phyloP scores from a whole-genome alignment of 1,139 yeast species.

The Hansenula sp. region DNA sequence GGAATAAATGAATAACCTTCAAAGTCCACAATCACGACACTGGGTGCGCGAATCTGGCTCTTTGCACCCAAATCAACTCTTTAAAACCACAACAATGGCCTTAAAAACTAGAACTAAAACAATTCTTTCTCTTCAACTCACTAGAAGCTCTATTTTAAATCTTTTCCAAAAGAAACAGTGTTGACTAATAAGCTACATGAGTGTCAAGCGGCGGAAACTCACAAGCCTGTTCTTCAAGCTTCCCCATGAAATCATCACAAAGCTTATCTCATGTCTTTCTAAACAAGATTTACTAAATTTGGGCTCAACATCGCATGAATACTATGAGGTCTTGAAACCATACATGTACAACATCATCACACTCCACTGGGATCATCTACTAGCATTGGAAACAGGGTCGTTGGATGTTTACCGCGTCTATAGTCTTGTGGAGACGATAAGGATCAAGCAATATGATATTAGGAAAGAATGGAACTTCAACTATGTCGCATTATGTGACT shows the following conservation, averaged over 20 bases:
- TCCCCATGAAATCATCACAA: conserved; percentile 11
- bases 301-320: conserved; percentile 4
- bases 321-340: conserved; percentile 16
- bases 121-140: no score
- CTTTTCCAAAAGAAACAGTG: no score
- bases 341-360: conserved; percentile 22
- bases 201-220: background rate
- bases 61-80: no score
- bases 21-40: no score
- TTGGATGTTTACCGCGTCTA: conserved; percentile 2
- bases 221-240: background rate
- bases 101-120: no score
- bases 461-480: conserved; percentile 29
- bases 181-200: no score
- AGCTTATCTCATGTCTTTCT: conserved; percentile 12
- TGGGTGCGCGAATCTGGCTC: no score
- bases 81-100: no score
- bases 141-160: no score
- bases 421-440: conserved; percentile 17
- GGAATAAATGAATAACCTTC: no score
- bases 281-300: conserved; percentile 15
- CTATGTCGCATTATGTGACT: conserved; percentile 20
- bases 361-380: conserved; percentile 20
- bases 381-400: conserved; percentile 4
- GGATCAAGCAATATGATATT: conserved; percentile 22